These are phyloP conservation scores for Hamamelis virginiana DNA, from an alignment of 164 flowering plant genomes.

Conservation along the genomic window DNA sequence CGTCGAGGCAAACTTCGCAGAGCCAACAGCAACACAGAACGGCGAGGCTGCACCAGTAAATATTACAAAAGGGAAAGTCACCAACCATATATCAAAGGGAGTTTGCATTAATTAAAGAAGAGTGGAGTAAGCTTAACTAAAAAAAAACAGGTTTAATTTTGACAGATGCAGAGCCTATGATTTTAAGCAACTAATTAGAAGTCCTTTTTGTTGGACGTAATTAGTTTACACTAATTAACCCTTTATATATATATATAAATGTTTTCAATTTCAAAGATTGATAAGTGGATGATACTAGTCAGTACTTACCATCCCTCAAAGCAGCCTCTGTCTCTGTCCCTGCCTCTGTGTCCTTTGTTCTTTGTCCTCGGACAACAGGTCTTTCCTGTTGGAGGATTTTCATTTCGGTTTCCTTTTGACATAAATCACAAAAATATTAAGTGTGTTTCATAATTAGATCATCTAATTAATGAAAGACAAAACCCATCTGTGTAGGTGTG, in stretches of 20 bases:
- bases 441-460: not conserved
- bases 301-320: slow-evolving; percentile 59
- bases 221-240: too few species aligned
- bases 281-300: too few species aligned
- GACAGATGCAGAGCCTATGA: too few species aligned
- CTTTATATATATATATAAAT: too few species aligned
- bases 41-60: slow-evolving; percentile 33
- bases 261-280: too few species aligned
- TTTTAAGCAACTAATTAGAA: too few species aligned
- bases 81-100: not conserved
- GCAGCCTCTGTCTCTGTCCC: slow-evolving; percentile 43
- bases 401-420: slow-evolving; percentile 33
- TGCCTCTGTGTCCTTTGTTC: too few species aligned
- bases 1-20: slow-evolving; percentile 45
- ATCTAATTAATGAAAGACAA: too few species aligned
- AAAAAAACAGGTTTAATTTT: too few species aligned
- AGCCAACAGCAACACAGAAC: slow-evolving; percentile 59
- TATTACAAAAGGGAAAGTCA: not conserved
- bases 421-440: slow-evolving; percentile 1
- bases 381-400: slow-evolving; percentile 21
- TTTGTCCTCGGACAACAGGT: slow-evolving; percentile 19
- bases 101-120: not conserved
- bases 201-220: too few species aligned
- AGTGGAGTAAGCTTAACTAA: too few species aligned
- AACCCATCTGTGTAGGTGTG: too few species aligned